Base-by-base conservation (phyloP, 306 rosid genomes). In the Quercus variabilis region DNA sequence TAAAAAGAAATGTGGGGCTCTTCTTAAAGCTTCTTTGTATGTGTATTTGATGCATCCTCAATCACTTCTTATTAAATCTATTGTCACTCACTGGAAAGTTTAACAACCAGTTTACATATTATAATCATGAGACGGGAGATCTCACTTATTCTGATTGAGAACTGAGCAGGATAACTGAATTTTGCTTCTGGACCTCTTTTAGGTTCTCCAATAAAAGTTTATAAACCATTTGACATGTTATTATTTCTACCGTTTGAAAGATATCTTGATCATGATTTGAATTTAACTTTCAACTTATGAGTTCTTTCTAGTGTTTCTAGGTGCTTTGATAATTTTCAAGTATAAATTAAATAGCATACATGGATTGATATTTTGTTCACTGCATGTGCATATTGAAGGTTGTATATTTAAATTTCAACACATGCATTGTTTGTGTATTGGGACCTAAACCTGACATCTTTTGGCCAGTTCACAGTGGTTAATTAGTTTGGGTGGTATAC, bases 401-500 rank as follows among this genome's bases (percentile, higher is more conserved):
- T 33, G 26, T 67, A 67, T 33, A 35, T 33, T 17, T 33, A 19
- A 17, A 43, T 23, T 67, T 33, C 17, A 33, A 49, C 38, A 65
- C 25, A 21, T 81, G 73, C 74, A 58, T 74, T 46, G 78, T 62
- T 26, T 86, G 80, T 18, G 71, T 79, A 60, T 67, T 18, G 72
- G 72, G 72, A 67, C 72, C 17, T 33, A 20, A 33, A 67, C 21
- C 3, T 31, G 52, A 67, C 52, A 1, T 4, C 3, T 33, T 67
- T 67, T 64, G 70, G 25, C 26, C 49, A 33, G 52, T 35, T 67
- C 72, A 33, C 5, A 4, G 14, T 67, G 52, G 15, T 33, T 33
- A 2, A 2, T 17, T 67, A 35, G 52, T 18, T 67, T 67, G 8
- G 51, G 26, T 33, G 52, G 52, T 33, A 31, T 19, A 67, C 23